Evolutionary conservation across 305 asterid species (phyloP).

Genomic region (Fraxinus platypoda): DNA sequence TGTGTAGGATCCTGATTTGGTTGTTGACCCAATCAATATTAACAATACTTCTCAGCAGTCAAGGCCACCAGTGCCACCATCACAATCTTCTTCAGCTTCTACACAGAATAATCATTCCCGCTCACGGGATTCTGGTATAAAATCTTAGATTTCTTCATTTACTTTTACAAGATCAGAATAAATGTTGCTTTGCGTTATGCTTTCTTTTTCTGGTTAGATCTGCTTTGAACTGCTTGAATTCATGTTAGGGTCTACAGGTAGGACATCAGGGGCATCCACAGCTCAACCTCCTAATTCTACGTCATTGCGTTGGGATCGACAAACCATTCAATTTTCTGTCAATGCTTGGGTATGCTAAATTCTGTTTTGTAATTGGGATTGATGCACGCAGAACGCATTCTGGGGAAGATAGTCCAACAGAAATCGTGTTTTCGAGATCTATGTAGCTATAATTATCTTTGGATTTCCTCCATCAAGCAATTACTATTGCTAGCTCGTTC

Average conservation of each 20-base stretch:
- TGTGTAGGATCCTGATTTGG: constrained; percentile 72
- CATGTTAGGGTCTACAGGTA: constrained; percentile 59
- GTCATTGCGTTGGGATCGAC: constrained; percentile 74
- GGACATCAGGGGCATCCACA: constrained; percentile 67
- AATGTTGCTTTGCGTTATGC: constrained; percentile 1
- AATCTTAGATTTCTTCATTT: not conserved
- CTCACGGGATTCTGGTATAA: constrained; percentile 58
- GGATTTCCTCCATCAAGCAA: not conserved
- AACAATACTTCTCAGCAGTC: constrained; percentile 61
- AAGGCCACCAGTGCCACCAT: constrained; percentile 47
- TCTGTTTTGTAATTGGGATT: not conserved
- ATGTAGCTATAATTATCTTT: not conserved
- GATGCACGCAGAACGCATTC: not conserved
- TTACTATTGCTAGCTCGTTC: not conserved
- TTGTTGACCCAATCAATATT: constrained; percentile 75
- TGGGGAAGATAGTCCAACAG: not conserved
- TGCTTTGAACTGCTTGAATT: constrained; percentile 9
- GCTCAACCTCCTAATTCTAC: constrained; percentile 53
- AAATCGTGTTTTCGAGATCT: not conserved
- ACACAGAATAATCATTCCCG: constrained; percentile 47
- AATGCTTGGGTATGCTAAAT: constrained; percentile 85
- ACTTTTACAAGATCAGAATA: constrained; percentile 14
- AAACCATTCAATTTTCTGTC: constrained; percentile 77
- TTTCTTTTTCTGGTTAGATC: constrained; percentile 12
- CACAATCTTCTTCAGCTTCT: constrained; percentile 58